A percentile compares a stretch with the other conserved stretches of the same genome.
These are phyloP conservation scores for Umbelopsis ramanniana DNA, from an alignment of 192 early-diverging fungal species.

Conservation along the genomic window DNA sequence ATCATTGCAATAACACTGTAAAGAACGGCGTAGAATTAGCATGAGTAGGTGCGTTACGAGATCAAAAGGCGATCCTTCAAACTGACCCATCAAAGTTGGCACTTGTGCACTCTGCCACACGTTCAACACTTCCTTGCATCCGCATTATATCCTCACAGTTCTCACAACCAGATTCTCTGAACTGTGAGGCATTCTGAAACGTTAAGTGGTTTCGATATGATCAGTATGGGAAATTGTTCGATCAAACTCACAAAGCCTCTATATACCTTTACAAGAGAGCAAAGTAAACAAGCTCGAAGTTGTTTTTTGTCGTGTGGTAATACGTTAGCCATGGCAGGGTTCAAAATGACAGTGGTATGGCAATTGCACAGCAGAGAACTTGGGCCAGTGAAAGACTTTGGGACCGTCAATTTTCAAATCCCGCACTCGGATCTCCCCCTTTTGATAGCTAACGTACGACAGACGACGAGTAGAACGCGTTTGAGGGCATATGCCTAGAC, in stretches of 20 bases:
- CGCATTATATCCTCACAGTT: constrained; percentile 81
- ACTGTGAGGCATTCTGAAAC: constrained; percentile 66
- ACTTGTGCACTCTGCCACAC: constrained; percentile 78
- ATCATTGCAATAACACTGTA: constrained; percentile 70
- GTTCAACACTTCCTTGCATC: constrained; percentile 65
- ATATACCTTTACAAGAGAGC: constrained; percentile 75
- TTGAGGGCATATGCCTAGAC: too few species aligned
- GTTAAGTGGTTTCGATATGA: neutral
- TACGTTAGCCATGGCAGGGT: constrained; percentile 32
- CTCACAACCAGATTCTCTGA: constrained; percentile 74
- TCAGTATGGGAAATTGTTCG: neutral
- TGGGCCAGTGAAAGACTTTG: too few species aligned
- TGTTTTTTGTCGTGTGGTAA: constrained; percentile 70
- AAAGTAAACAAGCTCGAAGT: constrained; percentile 80
- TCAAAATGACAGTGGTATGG: neutral
- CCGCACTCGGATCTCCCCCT: too few species aligned
- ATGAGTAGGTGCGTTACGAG: neutral
- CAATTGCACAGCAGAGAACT: neutral
- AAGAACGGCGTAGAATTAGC: neutral
- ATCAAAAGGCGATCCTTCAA: neutral
- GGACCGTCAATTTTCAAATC: too few species aligned
- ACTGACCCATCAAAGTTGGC: constrained; percentile 74
- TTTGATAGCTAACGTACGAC: too few species aligned
- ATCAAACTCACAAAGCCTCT: neutral
- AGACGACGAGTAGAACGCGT: too few species aligned